Conservation (phyloP, 257 asterid genomes). For the Solanum pennellii region DNA sequence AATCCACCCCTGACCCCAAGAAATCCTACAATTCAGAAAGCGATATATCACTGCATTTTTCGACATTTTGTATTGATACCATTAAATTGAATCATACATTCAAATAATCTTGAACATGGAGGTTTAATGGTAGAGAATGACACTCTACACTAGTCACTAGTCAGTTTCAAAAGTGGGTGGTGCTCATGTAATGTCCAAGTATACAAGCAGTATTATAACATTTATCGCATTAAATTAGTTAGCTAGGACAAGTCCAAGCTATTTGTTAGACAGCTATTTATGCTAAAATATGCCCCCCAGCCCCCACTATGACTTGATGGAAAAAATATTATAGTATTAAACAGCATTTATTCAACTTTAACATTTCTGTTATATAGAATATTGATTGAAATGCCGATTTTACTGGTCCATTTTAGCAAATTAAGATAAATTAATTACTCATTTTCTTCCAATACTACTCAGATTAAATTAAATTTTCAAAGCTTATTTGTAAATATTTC, state of each 20-base stretch:
- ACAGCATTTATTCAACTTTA: background rate
- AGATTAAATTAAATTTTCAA: background rate
- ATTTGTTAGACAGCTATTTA: background rate
- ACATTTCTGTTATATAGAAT: background rate
- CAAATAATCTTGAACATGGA: background rate
- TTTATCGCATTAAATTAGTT: background rate
- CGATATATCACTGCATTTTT: background rate
- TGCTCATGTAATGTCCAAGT: too few species aligned
- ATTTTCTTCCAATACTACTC: background rate
- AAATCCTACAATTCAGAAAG: slow-evolving; percentile 37
- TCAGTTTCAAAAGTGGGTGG: background rate
- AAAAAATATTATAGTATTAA: background rate
- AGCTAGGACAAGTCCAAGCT: background rate
- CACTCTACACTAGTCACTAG: background rate
- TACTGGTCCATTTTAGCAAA: background rate
- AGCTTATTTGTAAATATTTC: background rate
- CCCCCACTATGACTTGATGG: background rate
- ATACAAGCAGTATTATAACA: background rate
- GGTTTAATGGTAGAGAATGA: background rate
- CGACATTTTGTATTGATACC: background rate
- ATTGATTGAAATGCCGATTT: background rate
- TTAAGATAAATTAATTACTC: too few species aligned
- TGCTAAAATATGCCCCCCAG: background rate
- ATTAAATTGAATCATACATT: background rate
- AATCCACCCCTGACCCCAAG: slow-evolving; percentile 89